phyloP scores from a whole-genome alignment of 345 rosid species.

The Populus alba region DNA sequence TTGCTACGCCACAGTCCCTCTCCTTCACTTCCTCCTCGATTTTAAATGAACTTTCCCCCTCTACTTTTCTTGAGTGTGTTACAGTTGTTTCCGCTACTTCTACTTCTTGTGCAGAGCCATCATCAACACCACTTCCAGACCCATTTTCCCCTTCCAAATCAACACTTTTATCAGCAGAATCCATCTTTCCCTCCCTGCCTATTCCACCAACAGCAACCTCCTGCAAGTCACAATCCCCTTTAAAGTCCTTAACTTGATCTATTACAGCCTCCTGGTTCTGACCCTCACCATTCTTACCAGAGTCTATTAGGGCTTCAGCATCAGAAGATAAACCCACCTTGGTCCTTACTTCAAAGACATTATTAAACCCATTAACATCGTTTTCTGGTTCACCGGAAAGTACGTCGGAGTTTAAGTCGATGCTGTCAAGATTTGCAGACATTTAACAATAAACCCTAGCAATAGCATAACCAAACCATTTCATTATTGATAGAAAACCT shows the following conservation, averaged over 20 bases:
- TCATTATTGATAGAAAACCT: background rate
- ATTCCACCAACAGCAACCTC: background rate
- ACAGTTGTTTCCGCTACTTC: background rate
- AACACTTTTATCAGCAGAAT: background rate
- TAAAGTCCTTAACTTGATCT: conserved; percentile 10
- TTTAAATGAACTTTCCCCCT: background rate
- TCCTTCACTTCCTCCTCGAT: conserved; percentile 2
- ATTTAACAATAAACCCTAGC: conserved; percentile 27
- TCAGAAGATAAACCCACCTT: background rate
- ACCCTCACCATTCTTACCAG: conserved; percentile 1
- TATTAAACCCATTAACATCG: conserved; percentile 9
- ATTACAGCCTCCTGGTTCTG: background rate
- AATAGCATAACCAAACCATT: background rate
- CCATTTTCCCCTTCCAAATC: conserved; percentile 15
- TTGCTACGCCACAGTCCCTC: background rate
- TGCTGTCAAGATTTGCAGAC: conserved; percentile 32
- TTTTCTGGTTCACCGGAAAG: conserved; percentile 23
- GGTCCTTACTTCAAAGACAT: background rate
- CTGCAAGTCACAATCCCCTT: background rate
- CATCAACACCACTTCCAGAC: conserved; percentile 3
- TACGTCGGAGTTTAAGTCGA: conserved; percentile 43
- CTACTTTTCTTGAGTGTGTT: background rate
- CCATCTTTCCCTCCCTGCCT: conserved; percentile 2
- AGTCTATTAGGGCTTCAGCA: conserved; percentile 23
- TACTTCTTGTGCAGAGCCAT: background rate